Evolutionary conservation across 495 filamentous ascomycete genomes (phyloP).

Genomic region (Clavariopsis aquatica): DNA sequence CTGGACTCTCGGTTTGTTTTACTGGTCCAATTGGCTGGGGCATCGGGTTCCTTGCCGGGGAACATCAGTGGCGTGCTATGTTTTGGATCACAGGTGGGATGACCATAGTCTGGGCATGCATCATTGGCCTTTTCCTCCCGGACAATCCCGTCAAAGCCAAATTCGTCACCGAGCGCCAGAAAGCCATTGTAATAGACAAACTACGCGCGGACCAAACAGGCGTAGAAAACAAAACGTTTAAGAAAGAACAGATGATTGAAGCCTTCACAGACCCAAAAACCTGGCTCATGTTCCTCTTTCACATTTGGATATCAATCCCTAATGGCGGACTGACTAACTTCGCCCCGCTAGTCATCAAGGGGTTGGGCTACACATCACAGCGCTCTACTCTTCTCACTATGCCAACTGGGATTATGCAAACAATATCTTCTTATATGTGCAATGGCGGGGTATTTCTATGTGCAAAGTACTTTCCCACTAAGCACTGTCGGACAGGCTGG

Average conservation of each 20-base stretch:
- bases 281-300: constrained; percentile 64
- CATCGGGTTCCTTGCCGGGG: constrained; percentile 39
- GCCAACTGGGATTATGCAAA: constrained; percentile 55
- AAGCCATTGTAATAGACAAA: constrained; percentile 28
- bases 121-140: constrained; percentile 43
- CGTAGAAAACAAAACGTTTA: constrained; percentile 37
- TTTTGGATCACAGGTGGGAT: constrained; percentile 49
- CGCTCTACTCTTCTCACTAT: constrained; percentile 56
- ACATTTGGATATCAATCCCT: constrained; percentile 56
- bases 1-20: constrained; percentile 36
- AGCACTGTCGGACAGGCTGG: constrained; percentile 35
- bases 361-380: constrained; percentile 59
- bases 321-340: constrained; percentile 63
- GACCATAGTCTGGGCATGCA: constrained; percentile 48
- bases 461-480: constrained; percentile 26
- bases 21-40: constrained; percentile 59
- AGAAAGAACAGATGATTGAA: constrained; percentile 55
- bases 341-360: constrained; percentile 62
- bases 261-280: constrained; percentile 62
- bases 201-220: constrained; percentile 34
- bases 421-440: constrained; percentile 25
- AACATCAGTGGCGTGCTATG: constrained; percentile 35
- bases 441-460: constrained; percentile 37
- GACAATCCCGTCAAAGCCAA: constrained; percentile 57
- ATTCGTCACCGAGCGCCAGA: constrained; percentile 30